phyloP scores from a whole-genome alignment of 2,329 filamentous ascomycete species.

The Pyricularia sp. region DNA sequence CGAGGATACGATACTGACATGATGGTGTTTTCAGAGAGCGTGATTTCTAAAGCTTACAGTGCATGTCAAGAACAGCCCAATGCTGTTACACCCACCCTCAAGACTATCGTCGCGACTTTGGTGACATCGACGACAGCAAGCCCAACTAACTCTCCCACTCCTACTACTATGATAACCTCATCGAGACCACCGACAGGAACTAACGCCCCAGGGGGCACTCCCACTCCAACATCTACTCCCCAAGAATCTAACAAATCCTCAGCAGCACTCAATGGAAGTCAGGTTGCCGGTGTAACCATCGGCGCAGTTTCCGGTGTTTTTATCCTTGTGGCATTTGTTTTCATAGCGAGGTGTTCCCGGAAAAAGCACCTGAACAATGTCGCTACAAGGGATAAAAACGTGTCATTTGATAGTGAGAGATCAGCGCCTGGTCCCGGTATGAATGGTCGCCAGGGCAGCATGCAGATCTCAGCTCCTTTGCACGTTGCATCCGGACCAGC shows the following conservation, averaged over 20 bases:
- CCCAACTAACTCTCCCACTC: conserved; percentile 4
- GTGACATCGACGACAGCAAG: conserved; percentile 15
- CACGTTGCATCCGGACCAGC: conserved; percentile 11
- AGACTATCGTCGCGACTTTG: conserved; percentile 48
- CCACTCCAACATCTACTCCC: neutral
- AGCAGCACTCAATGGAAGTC: conserved; percentile 23
- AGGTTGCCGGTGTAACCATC: conserved; percentile 49
- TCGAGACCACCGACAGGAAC: conserved; percentile 6
- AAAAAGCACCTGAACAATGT: conserved; percentile 24
- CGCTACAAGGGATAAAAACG: neutral
- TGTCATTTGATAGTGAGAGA: neutral
- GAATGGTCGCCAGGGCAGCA: conserved; percentile 19
- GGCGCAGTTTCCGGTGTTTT: conserved; percentile 40
- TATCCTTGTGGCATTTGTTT: conserved; percentile 37
- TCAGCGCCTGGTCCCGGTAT: neutral
- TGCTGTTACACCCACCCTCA: conserved; percentile 48
- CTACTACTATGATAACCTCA: conserved; percentile 8
- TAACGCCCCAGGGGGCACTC: neutral
- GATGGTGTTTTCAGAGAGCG: neutral
- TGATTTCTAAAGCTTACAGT: conserved; percentile 38
- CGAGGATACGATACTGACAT: neutral
- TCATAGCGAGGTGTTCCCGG: conserved; percentile 33
- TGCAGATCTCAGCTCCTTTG: conserved; percentile 33
- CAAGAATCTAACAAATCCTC: neutral
- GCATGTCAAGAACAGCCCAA: conserved; percentile 46